Conservation (phyloP, 2,329 filamentous ascomycete genomes). For the Botrytis hyacinthi region DNA sequence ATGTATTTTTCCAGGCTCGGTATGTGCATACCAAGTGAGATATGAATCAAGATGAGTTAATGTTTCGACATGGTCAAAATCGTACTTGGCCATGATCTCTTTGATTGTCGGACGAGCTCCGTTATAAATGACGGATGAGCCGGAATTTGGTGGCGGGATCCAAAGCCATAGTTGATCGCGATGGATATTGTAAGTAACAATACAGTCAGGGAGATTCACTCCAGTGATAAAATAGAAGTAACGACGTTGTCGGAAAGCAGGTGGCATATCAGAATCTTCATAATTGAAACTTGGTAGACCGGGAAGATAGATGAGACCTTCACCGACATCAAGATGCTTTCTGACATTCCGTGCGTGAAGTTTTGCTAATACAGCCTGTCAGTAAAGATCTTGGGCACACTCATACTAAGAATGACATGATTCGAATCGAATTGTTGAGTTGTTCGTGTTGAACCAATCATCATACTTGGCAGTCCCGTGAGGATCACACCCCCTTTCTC, state of each 20-base stretch:
- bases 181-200: conserved; percentile 55
- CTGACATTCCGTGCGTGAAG: conserved; percentile 49
- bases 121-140: conserved; percentile 59
- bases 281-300: conserved; percentile 50
- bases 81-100: conserved; percentile 60
- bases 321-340: conserved; percentile 41
- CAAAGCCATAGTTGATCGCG: conserved; percentile 67
- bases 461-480: background rate
- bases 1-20: conserved; percentile 44
- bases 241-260: conserved; percentile 56
- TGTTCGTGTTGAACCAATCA: background rate
- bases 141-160: conserved; percentile 65
- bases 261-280: conserved; percentile 58
- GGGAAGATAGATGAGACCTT: conserved; percentile 56
- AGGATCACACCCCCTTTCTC: background rate
- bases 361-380: conserved; percentile 43
- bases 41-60: conserved; percentile 50
- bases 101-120: conserved; percentile 59
- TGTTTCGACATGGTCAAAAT: conserved; percentile 67
- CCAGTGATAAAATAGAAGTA: conserved; percentile 63
- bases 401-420: background rate
- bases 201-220: conserved; percentile 52
- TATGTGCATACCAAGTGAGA: conserved; percentile 43
- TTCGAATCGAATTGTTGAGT: background rate
- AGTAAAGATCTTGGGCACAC: background rate